Conservation (phyloP, 768 basidiomycete genomes). For the Candolleomyces eurysporus region DNA sequence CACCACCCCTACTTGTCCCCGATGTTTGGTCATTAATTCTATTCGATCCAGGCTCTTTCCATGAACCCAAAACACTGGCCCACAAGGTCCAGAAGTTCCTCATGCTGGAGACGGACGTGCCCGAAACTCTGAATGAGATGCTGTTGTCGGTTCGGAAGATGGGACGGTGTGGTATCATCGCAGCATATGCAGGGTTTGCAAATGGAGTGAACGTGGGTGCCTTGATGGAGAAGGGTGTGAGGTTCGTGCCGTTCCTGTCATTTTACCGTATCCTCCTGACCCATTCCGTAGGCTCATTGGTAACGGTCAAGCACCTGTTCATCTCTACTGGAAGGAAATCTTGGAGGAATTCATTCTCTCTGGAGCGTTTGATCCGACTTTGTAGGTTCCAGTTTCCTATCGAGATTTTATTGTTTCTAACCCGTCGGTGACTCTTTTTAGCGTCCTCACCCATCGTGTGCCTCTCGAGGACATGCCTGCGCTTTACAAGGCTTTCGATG, state of each 20-base stretch:
- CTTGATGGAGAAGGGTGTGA: constrained; percentile 74
- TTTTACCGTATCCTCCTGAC: background rate
- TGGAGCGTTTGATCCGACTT: constrained; percentile 64
- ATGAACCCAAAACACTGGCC: constrained; percentile 61
- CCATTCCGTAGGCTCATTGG: constrained; percentile 48
- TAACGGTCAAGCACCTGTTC: constrained; percentile 75
- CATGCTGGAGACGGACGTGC: constrained; percentile 74
- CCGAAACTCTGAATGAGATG: constrained; percentile 59
- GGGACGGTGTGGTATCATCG: constrained; percentile 62
- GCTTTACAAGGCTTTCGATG: constrained; percentile 65
- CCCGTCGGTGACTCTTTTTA: constrained; percentile 9
- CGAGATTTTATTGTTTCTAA: background rate
- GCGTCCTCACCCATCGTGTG: constrained; percentile 57
- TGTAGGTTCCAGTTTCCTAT: constrained; percentile 32
- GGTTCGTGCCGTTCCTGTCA: constrained; percentile 21
- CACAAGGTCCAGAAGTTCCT: constrained; percentile 70
- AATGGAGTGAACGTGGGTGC: constrained; percentile 72
- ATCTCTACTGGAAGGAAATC: constrained; percentile 72
- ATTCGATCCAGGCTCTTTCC: constrained; percentile 49
- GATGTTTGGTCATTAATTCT: too few species aligned
- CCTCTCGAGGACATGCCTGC: constrained; percentile 64
- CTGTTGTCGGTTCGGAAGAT: constrained; percentile 48
- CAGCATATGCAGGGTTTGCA: constrained; percentile 65
- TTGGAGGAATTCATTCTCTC: constrained; percentile 60
- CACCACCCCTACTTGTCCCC: too few species aligned